phyloP scores from a whole-genome alignment of 2,329 filamentous ascomycete species.

The Pyrenophora seminiperda region DNA sequence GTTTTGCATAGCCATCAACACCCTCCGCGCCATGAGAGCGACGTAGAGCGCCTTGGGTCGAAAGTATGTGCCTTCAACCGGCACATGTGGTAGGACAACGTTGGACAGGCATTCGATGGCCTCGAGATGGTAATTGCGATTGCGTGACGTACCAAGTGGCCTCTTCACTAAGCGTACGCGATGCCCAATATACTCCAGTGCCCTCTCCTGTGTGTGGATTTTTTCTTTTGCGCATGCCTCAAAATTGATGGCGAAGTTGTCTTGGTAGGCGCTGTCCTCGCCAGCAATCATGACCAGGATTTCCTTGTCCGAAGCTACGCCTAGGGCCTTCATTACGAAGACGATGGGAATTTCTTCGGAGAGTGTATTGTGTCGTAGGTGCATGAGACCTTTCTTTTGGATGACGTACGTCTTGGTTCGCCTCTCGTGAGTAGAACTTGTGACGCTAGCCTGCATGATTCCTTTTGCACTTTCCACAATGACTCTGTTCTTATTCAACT shows the following conservation, averaged over 20 bases:
- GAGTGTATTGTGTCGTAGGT: conserved; percentile 89
- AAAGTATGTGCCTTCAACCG: conserved; percentile 89
- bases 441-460: conserved; percentile 93
- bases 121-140: conserved; percentile 83
- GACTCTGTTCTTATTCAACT: conserved; percentile 98
- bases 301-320: conserved; percentile 91
- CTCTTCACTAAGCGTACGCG: conserved; percentile 78
- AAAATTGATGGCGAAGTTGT: conserved; percentile 94
- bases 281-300: conserved; percentile 91
- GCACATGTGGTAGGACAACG: conserved; percentile 92
- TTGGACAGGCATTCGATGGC: conserved; percentile 90
- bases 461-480: conserved; percentile 97
- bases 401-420: conserved; percentile 98
- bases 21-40: conserved; percentile 95
- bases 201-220: conserved; percentile 92
- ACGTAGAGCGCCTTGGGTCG: conserved; percentile 96
- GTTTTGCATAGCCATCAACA: conserved; percentile 91
- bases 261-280: conserved; percentile 85
- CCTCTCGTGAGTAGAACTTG: conserved; percentile 88
- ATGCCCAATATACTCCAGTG: conserved; percentile 86
- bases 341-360: conserved; percentile 95
- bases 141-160: conserved; percentile 58
- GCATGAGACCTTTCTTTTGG: conserved; percentile 89
- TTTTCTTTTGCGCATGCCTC: conserved; percentile 85
- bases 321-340: conserved; percentile 89